Base-by-base conservation (phyloP, 1,284 basidiomycete genomes). In the Marasmius fiardii region DNA sequence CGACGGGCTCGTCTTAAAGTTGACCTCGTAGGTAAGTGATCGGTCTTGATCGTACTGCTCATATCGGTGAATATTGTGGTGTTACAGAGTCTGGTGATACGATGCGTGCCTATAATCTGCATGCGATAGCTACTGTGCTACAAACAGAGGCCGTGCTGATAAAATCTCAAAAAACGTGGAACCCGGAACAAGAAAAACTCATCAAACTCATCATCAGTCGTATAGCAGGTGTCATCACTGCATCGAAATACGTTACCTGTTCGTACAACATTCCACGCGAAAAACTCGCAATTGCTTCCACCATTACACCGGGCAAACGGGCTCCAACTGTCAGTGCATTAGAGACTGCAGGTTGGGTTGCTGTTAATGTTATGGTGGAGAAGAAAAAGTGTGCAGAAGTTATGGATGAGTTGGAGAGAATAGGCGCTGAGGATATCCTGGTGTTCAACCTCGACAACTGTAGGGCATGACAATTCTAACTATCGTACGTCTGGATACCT, bases 31-130 rank as follows among this genome's bases (percentile, higher is more conserved):
- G 93, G 92, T 92, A 64, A 65, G 89, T 6, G 16, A n/a, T 20
- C 21, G 33, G 16, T n/a, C 35, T 14, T 4, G 5, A 14, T 16
- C 28, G 20, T 5, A 33, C 37, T 11, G 55, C 37, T 34, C 52
- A 21, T 47, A 16, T 31, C 20, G 12, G 52, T 21, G 37, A 58
- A 41, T 8, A 61, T 21, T 26, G n/a, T n/a, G n/a, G n/a, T n/a
- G n/a, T n/a, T n/a, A n/a, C 69, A 93, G 96, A 99, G 73, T 97
- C 93, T n/a, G 96, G 96, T 28, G 97, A 99, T 66, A 99, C 96
- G 1, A 99, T 99, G 97, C 93, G 96, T 43, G 97, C 96, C 23
- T 96, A 95, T 1, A 96, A 96, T 48, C 79, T 99, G 53, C 92
- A 93, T 71, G 86, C 95, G 31, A 97, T 99, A 67, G 90, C 88